phyloP scores from a whole-genome alignment of 345 rosid species.

The Eucalyptus polyanthemos region DNA sequence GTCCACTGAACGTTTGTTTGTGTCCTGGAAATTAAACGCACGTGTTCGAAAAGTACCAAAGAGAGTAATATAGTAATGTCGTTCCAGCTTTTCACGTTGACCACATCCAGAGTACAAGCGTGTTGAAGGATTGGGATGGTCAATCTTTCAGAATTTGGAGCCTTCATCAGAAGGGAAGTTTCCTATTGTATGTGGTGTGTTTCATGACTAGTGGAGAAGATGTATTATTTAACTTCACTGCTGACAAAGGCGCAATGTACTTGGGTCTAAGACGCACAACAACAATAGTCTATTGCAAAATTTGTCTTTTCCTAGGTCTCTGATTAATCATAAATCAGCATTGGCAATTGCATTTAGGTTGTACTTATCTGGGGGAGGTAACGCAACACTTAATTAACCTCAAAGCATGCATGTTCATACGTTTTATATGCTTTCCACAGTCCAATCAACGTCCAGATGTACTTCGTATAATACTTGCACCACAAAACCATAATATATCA shows the following conservation, averaged over 20 bases:
- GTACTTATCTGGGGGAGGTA: not conserved
- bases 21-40: not conserved
- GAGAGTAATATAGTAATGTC: not conserved
- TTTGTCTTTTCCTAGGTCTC: not conserved
- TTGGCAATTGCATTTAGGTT: not conserved
- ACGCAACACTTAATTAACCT: not conserved
- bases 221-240: not conserved
- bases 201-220: not conserved
- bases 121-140: not conserved
- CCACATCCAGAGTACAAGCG: not conserved
- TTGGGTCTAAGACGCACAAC: not conserved
- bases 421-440: not conserved
- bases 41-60: not conserved
- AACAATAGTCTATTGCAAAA: not conserved
- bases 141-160: not conserved
- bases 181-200: not conserved
- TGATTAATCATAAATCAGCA: not conserved
- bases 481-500: not conserved
- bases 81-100: not conserved
- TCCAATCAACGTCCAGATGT: not conserved
- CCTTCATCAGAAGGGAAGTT: not conserved
- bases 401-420: not conserved
- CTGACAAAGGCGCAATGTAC: not conserved
- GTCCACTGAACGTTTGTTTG: not conserved
- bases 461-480: not conserved